These are phyloP conservation scores for Boletus subparvulus DNA, from an alignment of 768 basidiomycete genomes.

Conservation along the genomic window DNA sequence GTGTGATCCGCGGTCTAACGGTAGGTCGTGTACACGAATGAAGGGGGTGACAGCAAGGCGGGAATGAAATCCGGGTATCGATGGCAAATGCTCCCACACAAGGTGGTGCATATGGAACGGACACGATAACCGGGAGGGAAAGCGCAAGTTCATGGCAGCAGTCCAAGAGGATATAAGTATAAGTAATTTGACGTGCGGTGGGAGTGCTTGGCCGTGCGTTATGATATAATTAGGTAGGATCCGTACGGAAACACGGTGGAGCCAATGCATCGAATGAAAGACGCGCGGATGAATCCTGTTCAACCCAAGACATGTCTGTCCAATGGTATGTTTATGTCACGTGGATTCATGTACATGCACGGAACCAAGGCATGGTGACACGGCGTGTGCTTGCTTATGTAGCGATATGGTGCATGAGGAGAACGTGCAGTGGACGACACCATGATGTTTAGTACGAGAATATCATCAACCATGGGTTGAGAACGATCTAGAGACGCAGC, in stretches of 20 bases:
- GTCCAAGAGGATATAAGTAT: constrained; percentile 9
- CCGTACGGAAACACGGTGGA: not conserved
- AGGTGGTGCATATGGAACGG: not conserved
- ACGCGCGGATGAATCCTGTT: not conserved
- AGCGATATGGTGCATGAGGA: constrained; percentile 7
- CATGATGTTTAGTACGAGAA: constrained; percentile 53
- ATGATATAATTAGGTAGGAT: constrained; percentile 19
- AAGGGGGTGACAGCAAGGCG: constrained; percentile 3
- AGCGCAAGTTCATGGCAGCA: constrained; percentile 4
- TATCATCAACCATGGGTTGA: constrained; percentile 89
- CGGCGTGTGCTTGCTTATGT: not conserved
- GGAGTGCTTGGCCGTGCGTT: constrained; percentile 1
- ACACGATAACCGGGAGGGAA: not conserved
- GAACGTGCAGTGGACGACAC: constrained; percentile 3
- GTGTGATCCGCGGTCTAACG: not conserved
- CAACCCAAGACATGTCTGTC: constrained; percentile 15
- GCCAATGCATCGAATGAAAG: not conserved
- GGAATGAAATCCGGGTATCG: constrained; percentile 16
- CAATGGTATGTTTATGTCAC: not conserved
- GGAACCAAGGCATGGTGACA: not conserved
- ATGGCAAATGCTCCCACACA: not conserved
- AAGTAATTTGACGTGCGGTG: constrained; percentile 5
- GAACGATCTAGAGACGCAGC: constrained; percentile 53
- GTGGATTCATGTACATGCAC: not conserved
- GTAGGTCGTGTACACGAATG: not conserved